Base-by-base conservation (phyloP, 768 basidiomycete species). In the Russula sp. region DNA sequence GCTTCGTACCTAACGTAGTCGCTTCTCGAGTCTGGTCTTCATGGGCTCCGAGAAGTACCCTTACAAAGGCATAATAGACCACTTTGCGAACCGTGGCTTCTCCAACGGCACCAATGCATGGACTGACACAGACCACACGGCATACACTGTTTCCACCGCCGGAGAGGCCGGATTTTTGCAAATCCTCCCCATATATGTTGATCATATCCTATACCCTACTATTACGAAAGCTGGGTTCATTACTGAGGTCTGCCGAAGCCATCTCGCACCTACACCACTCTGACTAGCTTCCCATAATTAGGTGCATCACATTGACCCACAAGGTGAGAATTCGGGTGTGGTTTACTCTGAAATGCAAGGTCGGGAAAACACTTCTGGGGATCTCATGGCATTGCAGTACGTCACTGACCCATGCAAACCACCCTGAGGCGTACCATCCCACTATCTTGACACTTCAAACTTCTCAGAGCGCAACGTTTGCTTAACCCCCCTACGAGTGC, bases 331-430 rank as follows among this genome's bases (percentile, higher is more conserved):
- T 70, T 89, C 91, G 16, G 97, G 97, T 42, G 97, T 99, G 1
- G 96, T 98, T 10, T 98, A 97, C 74, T 90, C 89, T 70, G 91
- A 94, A 76, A 97, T 97, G 94, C 92, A 95, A 76, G 94, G 94
- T 1, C 82, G 96, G 52, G 88, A 98, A 77, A 98, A 98, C 71
- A 94, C 91, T 0, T 84, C 91, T 2, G 86, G 84, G 10, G 95
- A 98, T 76, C 77, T 98, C 49, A 94, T 97, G 90, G 85, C 87
- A 42, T 81, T 94, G 32, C 77, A 84, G 93, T 94, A 66, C 48
- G 84, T 78, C 42, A 34, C 11, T 27, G 44, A 27, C 52, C 2
- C 8, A 40, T 16, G 45, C 50, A 6, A 13, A 11, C 27, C 20
- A 5, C 35, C 13, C 35, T 11, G 18, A 35, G 32, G 32, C 16